Percentiles rank a stretch among this genome's conserved stretches.
phyloP scores from a whole-genome alignment of 2,329 filamentous ascomycete species.

The Colletotrichum sp. region DNA sequence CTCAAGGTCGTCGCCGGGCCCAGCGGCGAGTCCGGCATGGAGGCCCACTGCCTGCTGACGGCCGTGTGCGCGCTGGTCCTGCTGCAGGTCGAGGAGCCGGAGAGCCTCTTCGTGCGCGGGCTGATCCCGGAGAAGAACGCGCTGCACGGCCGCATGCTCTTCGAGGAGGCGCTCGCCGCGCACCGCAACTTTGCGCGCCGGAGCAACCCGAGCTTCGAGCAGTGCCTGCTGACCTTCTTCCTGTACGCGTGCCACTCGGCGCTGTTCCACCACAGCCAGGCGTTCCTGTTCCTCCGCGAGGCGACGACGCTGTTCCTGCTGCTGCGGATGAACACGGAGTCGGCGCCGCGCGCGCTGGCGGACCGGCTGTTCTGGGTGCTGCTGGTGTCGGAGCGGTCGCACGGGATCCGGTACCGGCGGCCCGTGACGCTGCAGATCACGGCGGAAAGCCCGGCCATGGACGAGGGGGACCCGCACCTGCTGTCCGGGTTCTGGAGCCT shows the following conservation, averaged over 20 bases:
- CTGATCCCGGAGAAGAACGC: constrained; percentile 38
- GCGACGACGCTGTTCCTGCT: constrained; percentile 45
- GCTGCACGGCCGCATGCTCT: constrained; percentile 40
- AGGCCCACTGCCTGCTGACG: constrained; percentile 40
- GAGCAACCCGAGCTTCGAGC: constrained; percentile 40
- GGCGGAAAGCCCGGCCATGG: constrained; percentile 34
- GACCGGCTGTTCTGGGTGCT: constrained; percentile 48
- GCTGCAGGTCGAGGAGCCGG: constrained; percentile 44
- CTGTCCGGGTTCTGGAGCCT: constrained; percentile 44
- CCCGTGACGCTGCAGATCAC: constrained; percentile 49
- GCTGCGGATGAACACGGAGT: constrained; percentile 32
- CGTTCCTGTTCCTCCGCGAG: constrained; percentile 48
- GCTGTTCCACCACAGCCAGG: constrained; percentile 46
- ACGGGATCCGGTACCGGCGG: constrained; percentile 48
- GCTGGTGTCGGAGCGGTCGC: constrained; percentile 47
- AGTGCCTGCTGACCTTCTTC: constrained; percentile 46
- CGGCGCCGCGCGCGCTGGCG: constrained; percentile 27
- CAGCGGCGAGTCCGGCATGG: constrained; percentile 29
- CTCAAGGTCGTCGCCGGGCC: constrained; percentile 28
- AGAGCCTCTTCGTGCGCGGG: constrained; percentile 33
- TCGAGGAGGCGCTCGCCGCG: constrained; percentile 38
- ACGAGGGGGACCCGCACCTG: constrained; percentile 28
- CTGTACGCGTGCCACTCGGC: constrained; percentile 48
- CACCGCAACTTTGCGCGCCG: constrained; percentile 37
- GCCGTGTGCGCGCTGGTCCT: constrained; percentile 46